Evolutionary conservation across 2,329 filamentous ascomycete genomes (phyloP), one percentile per base, ranked within the genome.

Genomic region (Chrysoporthe puriensis): DNA sequence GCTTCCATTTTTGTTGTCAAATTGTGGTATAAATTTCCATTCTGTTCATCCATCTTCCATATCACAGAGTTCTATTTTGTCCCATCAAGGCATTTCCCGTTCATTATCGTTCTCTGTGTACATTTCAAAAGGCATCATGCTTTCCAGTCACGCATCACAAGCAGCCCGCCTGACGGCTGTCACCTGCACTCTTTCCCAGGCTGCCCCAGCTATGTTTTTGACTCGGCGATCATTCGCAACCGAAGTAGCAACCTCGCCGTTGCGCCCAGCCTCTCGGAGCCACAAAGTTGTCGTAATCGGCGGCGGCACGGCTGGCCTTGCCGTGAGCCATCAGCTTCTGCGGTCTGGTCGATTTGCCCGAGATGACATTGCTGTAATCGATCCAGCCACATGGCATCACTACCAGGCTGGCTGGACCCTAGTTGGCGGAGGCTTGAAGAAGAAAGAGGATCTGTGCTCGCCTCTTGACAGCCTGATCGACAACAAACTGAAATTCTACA

Each of bases 321-420:
- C 86, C 1, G 85, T 91, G 73, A 88, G 87, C 73, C 89, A 91
- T 73, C 90, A 92, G 78, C 84, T 93, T 3, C 83, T 91, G 3
- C 83, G 83, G 1, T 80, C 82, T 0, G 87, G 86, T 56, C 82
- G 82, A 36, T 90, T 90, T 73, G 71, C 76, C 0, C 78, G 82
- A 56, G 80, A 87, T 43, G 89, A 91, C 69, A 89, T 91, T 69
- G 88, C 89, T 40, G 73, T 91, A 36, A 78, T 91, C 56, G 89
- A 91, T 70, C 89, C 89, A 0, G 83, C 88, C 0, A 74, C 78
- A 71, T 88, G 83, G 81, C 88, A 91, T 74, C 83, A 91, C 78
- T 91, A 90, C 75, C 89, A 91, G 76, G 88, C 89, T 0, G 89
- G 89, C 64, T 91, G 88, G 88, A 91, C 89, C 1, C 80, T 91